These are phyloP conservation scores for Erythrophleum fordii DNA, from an alignment of 306 rosid genomes.

Conservation along the genomic window DNA sequence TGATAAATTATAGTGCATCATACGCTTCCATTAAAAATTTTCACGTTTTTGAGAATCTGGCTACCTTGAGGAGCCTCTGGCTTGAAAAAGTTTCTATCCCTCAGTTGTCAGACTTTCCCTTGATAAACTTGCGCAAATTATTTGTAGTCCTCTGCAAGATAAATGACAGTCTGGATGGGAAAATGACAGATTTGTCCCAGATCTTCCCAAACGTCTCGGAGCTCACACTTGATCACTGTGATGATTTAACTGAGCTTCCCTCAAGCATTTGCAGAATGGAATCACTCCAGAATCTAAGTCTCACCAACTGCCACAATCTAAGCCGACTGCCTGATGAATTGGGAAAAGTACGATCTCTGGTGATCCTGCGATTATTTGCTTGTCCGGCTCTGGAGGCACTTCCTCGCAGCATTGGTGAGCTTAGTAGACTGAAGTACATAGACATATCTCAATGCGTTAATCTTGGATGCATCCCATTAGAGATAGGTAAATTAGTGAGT, in stretches of 20 bases:
- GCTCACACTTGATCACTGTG: constrained; percentile 83
- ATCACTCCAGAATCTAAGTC: constrained; percentile 60
- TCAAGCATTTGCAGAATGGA: constrained; percentile 65
- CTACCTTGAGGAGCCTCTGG: constrained; percentile 76
- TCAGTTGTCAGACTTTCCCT: constrained; percentile 43
- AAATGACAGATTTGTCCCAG: constrained; percentile 40
- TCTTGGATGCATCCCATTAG: constrained; percentile 60
- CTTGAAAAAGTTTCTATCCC: constrained; percentile 80
- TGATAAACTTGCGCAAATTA: constrained; percentile 59
- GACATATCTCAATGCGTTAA: constrained; percentile 81
- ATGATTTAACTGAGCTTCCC: constrained; percentile 63
- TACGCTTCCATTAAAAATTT: constrained; percentile 62
- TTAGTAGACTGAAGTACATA: constrained; percentile 59
- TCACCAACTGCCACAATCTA: constrained; percentile 81
- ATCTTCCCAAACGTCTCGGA: constrained; percentile 68
- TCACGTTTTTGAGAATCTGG: constrained; percentile 52
- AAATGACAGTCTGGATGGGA: constrained; percentile 51
- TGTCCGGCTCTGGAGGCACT: constrained; percentile 68
- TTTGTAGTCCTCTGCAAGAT: constrained; percentile 69
- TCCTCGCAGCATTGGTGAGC: constrained; percentile 59
- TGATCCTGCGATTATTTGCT: constrained; percentile 72
- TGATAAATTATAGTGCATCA: constrained; percentile 62
- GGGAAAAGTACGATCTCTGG: constrained; percentile 53
- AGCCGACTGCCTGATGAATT: constrained; percentile 60
- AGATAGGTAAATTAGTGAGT: constrained; percentile 54